Conservation (phyloP, 208 protist genomes). For the Crithidia mellificae region DNA sequence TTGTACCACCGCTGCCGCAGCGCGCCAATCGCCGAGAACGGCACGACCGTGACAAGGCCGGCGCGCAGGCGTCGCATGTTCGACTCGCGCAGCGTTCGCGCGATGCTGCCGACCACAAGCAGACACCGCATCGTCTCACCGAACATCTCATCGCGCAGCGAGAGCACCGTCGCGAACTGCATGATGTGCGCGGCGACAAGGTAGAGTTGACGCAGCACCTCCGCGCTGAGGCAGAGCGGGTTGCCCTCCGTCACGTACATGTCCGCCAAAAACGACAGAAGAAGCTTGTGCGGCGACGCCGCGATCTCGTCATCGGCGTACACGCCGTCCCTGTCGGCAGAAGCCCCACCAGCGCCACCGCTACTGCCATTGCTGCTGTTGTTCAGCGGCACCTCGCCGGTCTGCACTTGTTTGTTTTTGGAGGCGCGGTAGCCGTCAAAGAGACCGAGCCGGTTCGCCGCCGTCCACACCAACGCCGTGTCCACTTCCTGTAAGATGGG, state of each 20-base stretch:
- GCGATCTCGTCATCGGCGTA: constrained; percentile 38
- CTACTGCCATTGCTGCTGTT: not conserved
- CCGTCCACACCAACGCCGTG: constrained; percentile 70
- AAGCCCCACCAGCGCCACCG: too few species aligned
- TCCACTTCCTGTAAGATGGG: constrained; percentile 60
- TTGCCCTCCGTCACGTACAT: constrained; percentile 56
- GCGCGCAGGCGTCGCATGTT: constrained; percentile 57
- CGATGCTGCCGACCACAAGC: constrained; percentile 66
- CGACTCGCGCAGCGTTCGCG: constrained; percentile 48
- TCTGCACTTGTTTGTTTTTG: constrained; percentile 64
- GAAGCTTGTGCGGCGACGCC: constrained; percentile 71
- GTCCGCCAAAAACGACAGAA: constrained; percentile 71
- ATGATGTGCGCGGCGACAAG: constrained; percentile 54
- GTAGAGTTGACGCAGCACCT: constrained; percentile 66
- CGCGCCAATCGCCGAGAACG: constrained; percentile 61
- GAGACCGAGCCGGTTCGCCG: constrained; percentile 58
- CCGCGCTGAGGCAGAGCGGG: constrained; percentile 49
- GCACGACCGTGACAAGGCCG: constrained; percentile 42
- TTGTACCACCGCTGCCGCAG: constrained; percentile 79
- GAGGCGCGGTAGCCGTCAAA: constrained; percentile 69
- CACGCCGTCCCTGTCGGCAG: constrained; percentile 16
- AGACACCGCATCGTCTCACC: constrained; percentile 74
- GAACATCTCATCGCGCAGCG: constrained; percentile 79
- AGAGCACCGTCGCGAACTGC: constrained; percentile 47
- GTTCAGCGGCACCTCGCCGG: constrained; percentile 33